phyloP scores from a whole-genome alignment of 768 basidiomycete genomes.

The Tulasnella sp. region DNA sequence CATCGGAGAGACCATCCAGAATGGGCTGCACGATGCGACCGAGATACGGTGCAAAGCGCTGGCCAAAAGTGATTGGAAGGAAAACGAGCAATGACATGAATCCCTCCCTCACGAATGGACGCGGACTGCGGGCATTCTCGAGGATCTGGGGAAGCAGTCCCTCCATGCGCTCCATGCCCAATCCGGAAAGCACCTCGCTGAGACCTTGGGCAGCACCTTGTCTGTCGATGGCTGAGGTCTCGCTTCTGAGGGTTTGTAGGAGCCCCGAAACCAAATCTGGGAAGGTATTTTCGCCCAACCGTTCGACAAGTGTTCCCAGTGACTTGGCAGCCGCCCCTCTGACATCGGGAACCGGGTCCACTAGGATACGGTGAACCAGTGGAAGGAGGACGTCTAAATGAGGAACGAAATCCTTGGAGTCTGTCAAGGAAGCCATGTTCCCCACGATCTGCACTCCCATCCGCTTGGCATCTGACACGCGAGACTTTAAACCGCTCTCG shows the following conservation, averaged over 20 bases:
- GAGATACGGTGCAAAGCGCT: slow-evolving; percentile 92
- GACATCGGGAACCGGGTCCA: slow-evolving; percentile 97
- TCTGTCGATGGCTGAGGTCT: slow-evolving; percentile 91
- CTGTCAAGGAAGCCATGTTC: slow-evolving; percentile 87
- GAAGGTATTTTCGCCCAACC: slow-evolving; percentile 91
- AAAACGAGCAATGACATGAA: slow-evolving; percentile 98
- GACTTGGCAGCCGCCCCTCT: slow-evolving; percentile 96
- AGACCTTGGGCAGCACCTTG: slow-evolving; percentile 98
- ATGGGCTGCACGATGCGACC: slow-evolving; percentile 93
- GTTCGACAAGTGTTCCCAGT: slow-evolving; percentile 92
- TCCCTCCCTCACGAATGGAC: slow-evolving; percentile 90
- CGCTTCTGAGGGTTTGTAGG: slow-evolving; percentile 81
- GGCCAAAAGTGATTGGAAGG: slow-evolving; percentile 92
- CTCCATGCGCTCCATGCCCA: slow-evolving; percentile 97
- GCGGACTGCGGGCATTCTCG: slow-evolving; percentile 80
- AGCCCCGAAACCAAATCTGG: slow-evolving; percentile 92
- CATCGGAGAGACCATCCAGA: slow-evolving; percentile 82
- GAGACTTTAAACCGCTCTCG: slow-evolving; percentile 86
- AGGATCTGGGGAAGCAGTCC: slow-evolving; percentile 92
- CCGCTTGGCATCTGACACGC: slow-evolving; percentile 90
- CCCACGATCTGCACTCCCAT: slow-evolving; percentile 97
- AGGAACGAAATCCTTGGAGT: slow-evolving; percentile 89
- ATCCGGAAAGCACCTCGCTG: slow-evolving; percentile 87
- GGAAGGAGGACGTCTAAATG: slow-evolving; percentile 88
- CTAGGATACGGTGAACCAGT: slow-evolving; percentile 84